Conservation (phyloP, 768 basidiomycete genomes). For the Russula lepida region DNA sequence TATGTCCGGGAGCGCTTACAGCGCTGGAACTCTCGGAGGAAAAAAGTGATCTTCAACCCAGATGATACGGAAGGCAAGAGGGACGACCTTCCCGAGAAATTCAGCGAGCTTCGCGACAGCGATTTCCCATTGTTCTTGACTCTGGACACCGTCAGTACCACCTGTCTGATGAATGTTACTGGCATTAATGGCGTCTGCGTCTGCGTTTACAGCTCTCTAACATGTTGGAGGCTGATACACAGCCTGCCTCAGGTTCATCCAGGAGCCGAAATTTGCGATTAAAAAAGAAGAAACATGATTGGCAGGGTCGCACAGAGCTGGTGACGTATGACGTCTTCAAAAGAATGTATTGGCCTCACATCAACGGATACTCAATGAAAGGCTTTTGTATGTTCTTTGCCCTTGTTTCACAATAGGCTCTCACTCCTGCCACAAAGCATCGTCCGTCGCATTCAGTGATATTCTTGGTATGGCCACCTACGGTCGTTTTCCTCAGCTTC, state of each 20-base stretch:
- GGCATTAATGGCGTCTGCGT: not conserved
- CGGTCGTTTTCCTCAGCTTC: not conserved
- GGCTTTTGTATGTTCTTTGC: conserved; percentile 37
- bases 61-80: conserved; percentile 39
- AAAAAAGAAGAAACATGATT: not conserved
- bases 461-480: conserved; percentile 40
- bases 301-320: not conserved
- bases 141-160: conserved; percentile 44
- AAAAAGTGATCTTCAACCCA: conserved; percentile 29
- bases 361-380: conserved; percentile 42
- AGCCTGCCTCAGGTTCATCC: not conserved
- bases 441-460: conserved; percentile 55
- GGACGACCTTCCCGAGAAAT: conserved; percentile 41
- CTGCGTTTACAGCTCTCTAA: conserved; percentile 34
- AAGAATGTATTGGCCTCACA: conserved; percentile 50
- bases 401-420: not conserved
- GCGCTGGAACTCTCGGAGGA: conserved; percentile 13
- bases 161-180: not conserved
- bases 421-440: conserved; percentile 34
- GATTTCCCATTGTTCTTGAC: conserved; percentile 69
- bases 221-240: conserved; percentile 42
- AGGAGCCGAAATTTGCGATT: not conserved
- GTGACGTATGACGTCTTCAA: conserved; percentile 44
- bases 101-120: conserved; percentile 46
- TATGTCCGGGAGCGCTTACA: conserved; percentile 31